These are phyloP conservation scores for Trypanosomatidae sp. DNA, from an alignment of 208 protist genomes.

Conservation along the genomic window DNA sequence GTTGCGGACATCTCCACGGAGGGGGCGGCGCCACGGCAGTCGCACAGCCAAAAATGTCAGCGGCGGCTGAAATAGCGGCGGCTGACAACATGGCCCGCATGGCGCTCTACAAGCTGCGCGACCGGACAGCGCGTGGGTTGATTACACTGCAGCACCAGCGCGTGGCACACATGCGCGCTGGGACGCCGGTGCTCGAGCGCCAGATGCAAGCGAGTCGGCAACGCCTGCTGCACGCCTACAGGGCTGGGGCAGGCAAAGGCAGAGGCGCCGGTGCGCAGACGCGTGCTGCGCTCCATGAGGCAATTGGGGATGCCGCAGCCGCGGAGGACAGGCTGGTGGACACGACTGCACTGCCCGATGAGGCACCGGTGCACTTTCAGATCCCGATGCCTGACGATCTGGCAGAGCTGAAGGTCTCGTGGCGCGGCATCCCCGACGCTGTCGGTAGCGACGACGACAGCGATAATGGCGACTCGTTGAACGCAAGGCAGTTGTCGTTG, in stretches of 20 bases:
- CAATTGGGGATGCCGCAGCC: not conserved
- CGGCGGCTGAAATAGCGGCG: not conserved
- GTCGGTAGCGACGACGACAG: not conserved
- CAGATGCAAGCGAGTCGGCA: slow-evolving; percentile 31
- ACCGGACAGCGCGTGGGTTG: slow-evolving; percentile 30
- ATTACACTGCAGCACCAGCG: slow-evolving; percentile 32
- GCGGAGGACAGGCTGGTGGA: not conserved
- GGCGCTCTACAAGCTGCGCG: slow-evolving; percentile 23
- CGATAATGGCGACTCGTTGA: not conserved
- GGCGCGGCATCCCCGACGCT: not conserved
- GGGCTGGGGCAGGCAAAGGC: not conserved
- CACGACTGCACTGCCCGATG: not conserved
- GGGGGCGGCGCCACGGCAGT: not conserved
- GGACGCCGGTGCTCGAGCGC: slow-evolving; percentile 20
- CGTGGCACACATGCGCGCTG: slow-evolving; percentile 21
- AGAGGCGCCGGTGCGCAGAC: not conserved
- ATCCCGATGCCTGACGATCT: not conserved
- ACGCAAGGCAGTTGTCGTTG: not conserved
- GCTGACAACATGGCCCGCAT: slow-evolving; percentile 10
- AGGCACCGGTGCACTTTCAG: not conserved
- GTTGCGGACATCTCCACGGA: not conserved
- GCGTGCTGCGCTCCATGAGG: not conserved
- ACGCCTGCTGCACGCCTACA: slow-evolving; percentile 19
- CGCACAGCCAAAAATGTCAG: no score
- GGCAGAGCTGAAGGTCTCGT: slow-evolving; percentile 4